Conservation (phyloP, 2,329 filamentous ascomycete species). For the Dothistroma pini region DNA sequence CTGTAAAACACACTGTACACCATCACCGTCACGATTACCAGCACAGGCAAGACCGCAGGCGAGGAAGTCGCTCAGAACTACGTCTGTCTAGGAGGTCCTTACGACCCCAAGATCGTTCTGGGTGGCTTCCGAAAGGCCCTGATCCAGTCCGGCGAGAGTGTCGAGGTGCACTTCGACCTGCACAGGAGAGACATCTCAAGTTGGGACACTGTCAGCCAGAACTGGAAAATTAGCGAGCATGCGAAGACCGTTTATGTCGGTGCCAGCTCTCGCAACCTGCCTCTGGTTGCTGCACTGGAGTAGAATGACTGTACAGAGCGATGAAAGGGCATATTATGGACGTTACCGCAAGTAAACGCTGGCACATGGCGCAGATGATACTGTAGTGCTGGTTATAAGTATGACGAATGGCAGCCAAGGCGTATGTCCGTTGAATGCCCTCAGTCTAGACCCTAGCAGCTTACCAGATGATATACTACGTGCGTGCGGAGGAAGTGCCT, state of each 20-base stretch:
- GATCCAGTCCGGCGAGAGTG: constrained; percentile 22
- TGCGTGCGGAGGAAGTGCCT: background rate
- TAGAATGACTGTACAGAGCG: background rate
- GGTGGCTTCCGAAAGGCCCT: constrained; percentile 40
- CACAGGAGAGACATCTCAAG: constrained; percentile 21
- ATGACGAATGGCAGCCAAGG: too few species aligned
- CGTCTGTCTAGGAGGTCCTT: constrained; percentile 28
- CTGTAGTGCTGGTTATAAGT: too few species aligned
- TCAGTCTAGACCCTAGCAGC: background rate
- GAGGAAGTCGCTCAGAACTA: constrained; percentile 58
- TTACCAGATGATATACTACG: background rate
- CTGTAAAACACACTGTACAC: constrained; percentile 61
- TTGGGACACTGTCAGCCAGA: constrained; percentile 24
- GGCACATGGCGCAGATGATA: too few species aligned
- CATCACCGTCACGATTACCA: constrained; percentile 57
- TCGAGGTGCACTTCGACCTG: constrained; percentile 19
- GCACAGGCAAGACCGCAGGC: constrained; percentile 54
- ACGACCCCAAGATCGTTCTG: constrained; percentile 51
- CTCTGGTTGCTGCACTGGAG: background rate
- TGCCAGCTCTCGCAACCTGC: constrained; percentile 27
- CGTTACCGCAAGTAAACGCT: too few species aligned
- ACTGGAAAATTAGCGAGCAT: constrained; percentile 45
- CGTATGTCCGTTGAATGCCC: background rate
- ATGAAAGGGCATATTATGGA: background rate
- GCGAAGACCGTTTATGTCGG: constrained; percentile 32